Evolutionary conservation across 2,329 filamentous ascomycete species (phyloP), one percentile per base, ranked within the genome.

Genomic region (Verticillium albo-atrum): DNA sequence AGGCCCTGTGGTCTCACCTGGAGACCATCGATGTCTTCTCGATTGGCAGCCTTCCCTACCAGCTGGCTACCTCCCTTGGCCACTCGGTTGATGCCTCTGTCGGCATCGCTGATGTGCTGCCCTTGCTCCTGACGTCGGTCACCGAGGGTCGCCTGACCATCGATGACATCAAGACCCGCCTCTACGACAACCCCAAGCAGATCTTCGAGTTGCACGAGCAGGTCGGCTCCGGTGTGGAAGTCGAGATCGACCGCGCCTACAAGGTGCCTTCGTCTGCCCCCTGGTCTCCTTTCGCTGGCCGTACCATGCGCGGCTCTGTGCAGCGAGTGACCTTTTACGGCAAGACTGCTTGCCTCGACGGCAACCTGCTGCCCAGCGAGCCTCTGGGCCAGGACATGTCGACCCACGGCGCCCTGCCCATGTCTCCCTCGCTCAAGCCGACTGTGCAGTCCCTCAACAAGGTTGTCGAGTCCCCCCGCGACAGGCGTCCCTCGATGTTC

Each of bases 141-240:
- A 79, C 86, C 4, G 89, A 92, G 70, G 89, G 89, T 62, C 87
- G 82, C 68, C 74, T 93, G 67, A 90, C 87, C 3, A 75, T 92
- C 35, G 89, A 92, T 32, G 89, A 93, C 69, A 82, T 93, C 71
- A 88, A 85, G 70, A 71, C 76, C 58, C 85, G 88, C 50, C 81
- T 93, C 54, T 89, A 92, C 71, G 87, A 91, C 69, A 92, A 92
- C 71, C 90, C 90, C 3, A 90, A 89, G 77, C 83, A 84, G 70
- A 92, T 93, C 67, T 93, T 93, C 66, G 89, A 93, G 77, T 82
- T 93, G 56, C 90, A 93, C 65, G 90, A 93, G 66, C 90, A 93
- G 74, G 75, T 82, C n/a, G 87, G 87, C 60, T 87, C 88, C 37
- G 85, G 84, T 5, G 81, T 93, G 35, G 90, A 93, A 77, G 82